Conservation (phyloP, 306 rosid species). For the Ormosia semicastrata region DNA sequence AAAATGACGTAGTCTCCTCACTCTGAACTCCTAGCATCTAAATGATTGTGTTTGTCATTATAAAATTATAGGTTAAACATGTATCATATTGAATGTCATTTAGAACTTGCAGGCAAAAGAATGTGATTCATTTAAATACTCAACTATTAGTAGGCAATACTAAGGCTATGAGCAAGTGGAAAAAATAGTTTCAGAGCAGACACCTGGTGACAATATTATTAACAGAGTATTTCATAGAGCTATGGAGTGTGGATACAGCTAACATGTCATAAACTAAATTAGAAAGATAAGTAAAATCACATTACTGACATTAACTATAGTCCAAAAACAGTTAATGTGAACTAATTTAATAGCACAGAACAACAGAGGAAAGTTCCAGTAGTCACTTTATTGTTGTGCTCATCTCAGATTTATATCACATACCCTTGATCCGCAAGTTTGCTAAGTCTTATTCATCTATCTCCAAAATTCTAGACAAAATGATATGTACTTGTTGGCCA, state of each 20-base stretch:
- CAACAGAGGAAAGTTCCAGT: background rate
- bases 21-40: background rate
- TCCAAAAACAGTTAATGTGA: background rate
- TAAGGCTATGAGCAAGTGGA: conserved; percentile 1
- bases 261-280: background rate
- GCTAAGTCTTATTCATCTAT: background rate
- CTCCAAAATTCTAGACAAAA: conserved; percentile 2
- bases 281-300: background rate
- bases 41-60: background rate
- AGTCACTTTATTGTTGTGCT: background rate
- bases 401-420: background rate
- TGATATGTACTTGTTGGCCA: background rate
- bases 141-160: background rate
- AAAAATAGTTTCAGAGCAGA: background rate
- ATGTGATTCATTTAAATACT: conserved; percentile 4
- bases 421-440: background rate
- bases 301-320: background rate
- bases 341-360: background rate
- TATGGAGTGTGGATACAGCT: background rate
- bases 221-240: conserved; percentile 14
- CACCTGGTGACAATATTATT: background rate
- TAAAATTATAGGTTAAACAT: conserved; percentile 1
- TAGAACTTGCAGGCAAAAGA: conserved; percentile 6
- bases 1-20: background rate
- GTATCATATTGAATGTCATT: background rate